Evolutionary conservation across 768 basidiomycete genomes (phyloP).

Genomic region (Guyanaporus albipodus): DNA sequence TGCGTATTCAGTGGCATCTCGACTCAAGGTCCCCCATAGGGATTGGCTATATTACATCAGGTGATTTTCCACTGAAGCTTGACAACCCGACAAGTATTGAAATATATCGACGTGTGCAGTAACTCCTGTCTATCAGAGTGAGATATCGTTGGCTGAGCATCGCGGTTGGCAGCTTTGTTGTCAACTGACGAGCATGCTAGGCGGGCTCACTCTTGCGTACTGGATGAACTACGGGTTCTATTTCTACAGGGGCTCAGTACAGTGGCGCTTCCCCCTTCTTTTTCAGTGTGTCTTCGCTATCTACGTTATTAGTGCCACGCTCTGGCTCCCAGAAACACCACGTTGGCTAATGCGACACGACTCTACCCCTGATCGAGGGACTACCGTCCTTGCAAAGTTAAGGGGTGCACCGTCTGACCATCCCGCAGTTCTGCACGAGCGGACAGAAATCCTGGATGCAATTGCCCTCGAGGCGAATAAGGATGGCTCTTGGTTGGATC

Average conservation of each 20-base stretch:
- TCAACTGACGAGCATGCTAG: background rate
- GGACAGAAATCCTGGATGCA: background rate
- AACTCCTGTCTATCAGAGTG: background rate
- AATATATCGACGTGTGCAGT: background rate
- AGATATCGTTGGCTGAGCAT: background rate
- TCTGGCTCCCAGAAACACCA: background rate
- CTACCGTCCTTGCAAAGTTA: background rate
- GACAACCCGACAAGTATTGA: too few relatives aligned
- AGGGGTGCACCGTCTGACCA: background rate
- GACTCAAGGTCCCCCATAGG: background rate
- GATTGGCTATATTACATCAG: background rate
- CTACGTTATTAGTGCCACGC: background rate
- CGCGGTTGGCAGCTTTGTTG: background rate
- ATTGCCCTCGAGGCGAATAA: background rate
- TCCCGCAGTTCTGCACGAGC: background rate
- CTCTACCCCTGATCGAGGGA: background rate
- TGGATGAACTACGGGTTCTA: background rate
- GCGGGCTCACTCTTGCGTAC: background rate
- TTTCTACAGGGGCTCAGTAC: background rate
- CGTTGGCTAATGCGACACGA: background rate
- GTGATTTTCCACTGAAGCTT: background rate
- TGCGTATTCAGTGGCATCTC: background rate
- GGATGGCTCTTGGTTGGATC: background rate
- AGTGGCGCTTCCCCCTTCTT: background rate
- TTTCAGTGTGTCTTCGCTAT: background rate